Base-by-base conservation (phyloP, 129 eudicot species). In the Chrysanthemum makinoi region DNA sequence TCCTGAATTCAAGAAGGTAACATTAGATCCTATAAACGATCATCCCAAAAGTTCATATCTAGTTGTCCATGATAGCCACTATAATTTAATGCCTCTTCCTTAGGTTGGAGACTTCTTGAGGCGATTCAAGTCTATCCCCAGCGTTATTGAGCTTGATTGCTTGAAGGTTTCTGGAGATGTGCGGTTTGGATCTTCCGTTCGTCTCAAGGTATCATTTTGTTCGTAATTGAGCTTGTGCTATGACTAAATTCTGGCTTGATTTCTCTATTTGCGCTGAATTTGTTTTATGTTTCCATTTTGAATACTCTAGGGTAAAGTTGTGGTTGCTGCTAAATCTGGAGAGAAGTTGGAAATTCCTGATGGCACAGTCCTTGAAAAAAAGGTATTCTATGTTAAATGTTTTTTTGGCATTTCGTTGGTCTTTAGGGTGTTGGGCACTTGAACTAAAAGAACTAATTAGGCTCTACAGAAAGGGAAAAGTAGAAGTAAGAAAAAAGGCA, bases 91-190 rank as follows among this genome's bases (percentile, higher is more conserved):
- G n/a, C n/a, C 12, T 53, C 5, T 47, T 69, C 30, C n/a, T 39
- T 77, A 94, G 99, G 99, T 95, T 70, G 90, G 84, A 51, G 74
- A 81, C 72, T 95, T 90, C 89, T 78, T 95, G 69, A 80, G 81
- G 65, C 94, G 97, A 12, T 95, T 95, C 89, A 88, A 95, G 89
- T 86, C 99, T 2, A 95, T 90, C 66, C 99, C 99, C 58, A 90
- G 99, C 71, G 90, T 95, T 70, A 78, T 95, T 63, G 96, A 81
- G 56, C 96, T 95, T 18, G 99, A 88, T 72, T 84, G 94, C 91
- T 74, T 95, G 82, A 95, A 90, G 88, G 99, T 90, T 65, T 70
- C 96, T 55, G 99, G 99, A 18, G 94, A 95, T 80, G 99, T 95
- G 51, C 88, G 87, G 83, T 95, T 95, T 78, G 99, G 99, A 76